A percentile compares a stretch with the other conserved stretches of the same genome.
These are phyloP conservation scores for Clarireedia monteithiana DNA, from an alignment of 2,329 filamentous ascomycete species.

Conservation along the genomic window DNA sequence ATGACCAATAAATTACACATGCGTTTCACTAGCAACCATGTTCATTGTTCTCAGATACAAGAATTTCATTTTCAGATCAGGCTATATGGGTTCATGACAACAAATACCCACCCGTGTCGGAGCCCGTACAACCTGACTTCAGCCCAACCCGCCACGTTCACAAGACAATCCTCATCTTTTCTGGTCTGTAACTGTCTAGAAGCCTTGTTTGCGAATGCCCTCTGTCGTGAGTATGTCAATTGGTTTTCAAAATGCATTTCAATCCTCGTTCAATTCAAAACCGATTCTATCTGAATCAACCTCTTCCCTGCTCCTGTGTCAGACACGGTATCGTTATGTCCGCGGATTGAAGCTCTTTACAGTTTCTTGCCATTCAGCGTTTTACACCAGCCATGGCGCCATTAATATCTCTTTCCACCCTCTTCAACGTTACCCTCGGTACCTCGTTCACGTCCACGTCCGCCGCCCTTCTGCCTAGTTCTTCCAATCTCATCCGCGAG, in stretches of 20 bases:
- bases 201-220: neutral
- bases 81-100: conserved; percentile 8
- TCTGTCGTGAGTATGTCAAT: neutral
- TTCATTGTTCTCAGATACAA: neutral
- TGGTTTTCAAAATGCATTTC: neutral
- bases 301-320: too few species aligned
- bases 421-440: neutral
- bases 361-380: too few species aligned
- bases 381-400: too few species aligned
- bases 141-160: conserved; percentile 9
- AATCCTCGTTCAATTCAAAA: neutral
- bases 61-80: neutral
- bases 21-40: neutral
- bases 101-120: conserved; percentile 9
- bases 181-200: conserved; percentile 7
- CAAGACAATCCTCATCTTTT: neutral
- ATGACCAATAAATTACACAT: neutral
- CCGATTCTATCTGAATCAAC: too few species aligned
- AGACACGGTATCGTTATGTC: too few species aligned
- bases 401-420: neutral
- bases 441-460: neutral
- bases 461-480: neutral
- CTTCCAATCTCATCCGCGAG: neutral
- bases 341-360: too few species aligned
- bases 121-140: neutral